Conservation (phyloP, 2,329 filamentous ascomycete species). For the Didymella lethalis region DNA sequence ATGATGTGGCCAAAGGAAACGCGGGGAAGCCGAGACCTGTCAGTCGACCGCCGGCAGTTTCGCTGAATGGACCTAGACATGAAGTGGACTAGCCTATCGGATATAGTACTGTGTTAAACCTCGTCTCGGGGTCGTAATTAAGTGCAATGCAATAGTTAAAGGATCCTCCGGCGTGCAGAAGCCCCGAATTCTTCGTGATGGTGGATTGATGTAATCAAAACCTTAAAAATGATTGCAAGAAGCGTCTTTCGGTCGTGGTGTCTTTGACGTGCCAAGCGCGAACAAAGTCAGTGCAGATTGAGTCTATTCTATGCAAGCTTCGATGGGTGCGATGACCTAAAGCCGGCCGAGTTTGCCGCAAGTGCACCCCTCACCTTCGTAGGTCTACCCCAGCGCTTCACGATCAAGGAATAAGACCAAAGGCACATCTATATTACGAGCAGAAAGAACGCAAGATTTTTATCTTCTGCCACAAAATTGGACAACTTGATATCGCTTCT, state of each 20-base stretch:
- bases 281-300: neutral
- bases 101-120: neutral
- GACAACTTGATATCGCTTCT: neutral
- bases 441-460: neutral
- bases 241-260: neutral
- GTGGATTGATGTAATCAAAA: neutral
- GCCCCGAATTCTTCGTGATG: neutral
- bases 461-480: neutral
- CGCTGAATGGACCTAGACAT: neutral
- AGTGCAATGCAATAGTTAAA: neutral
- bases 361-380: neutral
- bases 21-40: constrained; percentile 11
- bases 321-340: neutral
- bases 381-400: neutral
- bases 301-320: neutral
- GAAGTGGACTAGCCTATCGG: neutral
- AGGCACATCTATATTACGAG: constrained; percentile 24
- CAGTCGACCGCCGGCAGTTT: neutral
- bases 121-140: neutral
- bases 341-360: neutral
- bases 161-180: neutral
- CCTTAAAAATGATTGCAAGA: neutral
- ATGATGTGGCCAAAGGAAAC: constrained; percentile 8
- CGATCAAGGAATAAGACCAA: neutral
- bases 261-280: neutral